Base-by-base conservation (phyloP, 768 basidiomycete species). In the Tulasnella sp. region DNA sequence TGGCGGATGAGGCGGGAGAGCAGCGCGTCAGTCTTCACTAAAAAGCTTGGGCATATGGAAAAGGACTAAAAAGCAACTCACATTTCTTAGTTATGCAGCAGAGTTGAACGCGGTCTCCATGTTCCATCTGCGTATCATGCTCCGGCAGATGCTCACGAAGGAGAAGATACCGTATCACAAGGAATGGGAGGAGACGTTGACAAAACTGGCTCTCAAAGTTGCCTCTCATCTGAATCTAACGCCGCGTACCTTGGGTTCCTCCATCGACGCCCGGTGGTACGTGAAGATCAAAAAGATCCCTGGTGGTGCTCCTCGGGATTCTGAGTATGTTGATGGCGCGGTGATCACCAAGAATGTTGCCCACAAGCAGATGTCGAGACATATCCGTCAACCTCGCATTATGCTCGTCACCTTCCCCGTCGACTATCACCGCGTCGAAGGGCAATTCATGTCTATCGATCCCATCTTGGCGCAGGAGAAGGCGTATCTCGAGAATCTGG, bases 251-350 rank as follows among this genome's bases (percentile, higher is more conserved):
- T 84, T 89, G 68, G 91, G 91, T 1, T 88, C 92, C 65, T 87
- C 90, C 63, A 92, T 97, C 83, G 96, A 98, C 69, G 85, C 96
- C 22, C 78, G 94, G 30, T 81, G 85, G 41, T 96, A 94, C 65
- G 92, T 98, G 49, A 97, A 97, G 73, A 93, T 98, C 71, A 98
- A 99, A 75, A 94, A 94, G 72, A 86, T 98, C 15, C 94, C 96
- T 0, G 96, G 96, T 22, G 96, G 96, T 3, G 75, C 80, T 38
- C 92, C 94, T 19, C 79, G 76, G 25, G 91, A 99, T 69, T 96
- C 92, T 3, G 96, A 99, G 73, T 98, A 92, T 68, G 90, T 99
- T 46, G 87, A 92, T 56, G 96, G 96, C 11, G 89, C 87, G 3
- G 92, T 98, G 59, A 96, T 97, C 66, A 93, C 94, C 17, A 98